Evolutionary conservation across 495 filamentous ascomycete genomes (phyloP).

Genomic region (Trichoderma reesei): DNA sequence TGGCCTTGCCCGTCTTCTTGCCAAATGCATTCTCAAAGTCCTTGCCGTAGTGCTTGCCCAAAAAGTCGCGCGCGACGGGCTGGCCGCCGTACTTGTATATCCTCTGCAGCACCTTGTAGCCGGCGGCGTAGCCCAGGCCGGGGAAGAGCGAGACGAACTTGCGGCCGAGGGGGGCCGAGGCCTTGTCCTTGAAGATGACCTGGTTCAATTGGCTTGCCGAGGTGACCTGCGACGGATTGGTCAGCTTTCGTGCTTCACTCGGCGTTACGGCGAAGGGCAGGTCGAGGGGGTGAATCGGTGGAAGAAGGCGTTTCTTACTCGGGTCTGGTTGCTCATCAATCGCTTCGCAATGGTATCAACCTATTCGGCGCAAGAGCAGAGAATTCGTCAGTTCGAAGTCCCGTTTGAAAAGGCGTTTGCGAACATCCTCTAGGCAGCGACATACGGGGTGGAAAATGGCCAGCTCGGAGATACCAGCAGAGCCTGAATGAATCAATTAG

Average conservation of each 20-base stretch:
- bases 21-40: conserved; percentile 86
- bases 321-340: conserved; percentile 94
- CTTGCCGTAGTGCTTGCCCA: conserved; percentile 67
- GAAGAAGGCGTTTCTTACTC: conserved; percentile 34
- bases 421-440: conserved; percentile 13
- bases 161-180: conserved; percentile 50
- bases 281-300: not conserved
- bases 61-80: conserved; percentile 87
- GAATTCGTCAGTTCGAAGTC: conserved; percentile 15
- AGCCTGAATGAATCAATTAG: conserved; percentile 44
- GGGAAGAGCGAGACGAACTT: conserved; percentile 97
- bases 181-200: conserved; percentile 91
- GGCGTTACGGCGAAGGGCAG: too few species aligned
- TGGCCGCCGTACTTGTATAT: conserved; percentile 99
- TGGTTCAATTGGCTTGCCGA: conserved; percentile 57
- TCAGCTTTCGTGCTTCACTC: conserved; percentile 14
- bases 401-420: not conserved
- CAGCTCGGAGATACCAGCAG: conserved; percentile 90
- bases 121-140: conserved; percentile 90
- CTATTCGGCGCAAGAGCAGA: conserved; percentile 31
- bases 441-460: conserved; percentile 92
- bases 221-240: conserved; percentile 41
- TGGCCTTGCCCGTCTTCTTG: conserved; percentile 93
- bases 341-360: conserved; percentile 98
- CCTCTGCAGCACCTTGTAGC: conserved; percentile 93